Base-by-base conservation (phyloP, 495 filamentous ascomycete species). In the Daldinia bambusicola region DNA sequence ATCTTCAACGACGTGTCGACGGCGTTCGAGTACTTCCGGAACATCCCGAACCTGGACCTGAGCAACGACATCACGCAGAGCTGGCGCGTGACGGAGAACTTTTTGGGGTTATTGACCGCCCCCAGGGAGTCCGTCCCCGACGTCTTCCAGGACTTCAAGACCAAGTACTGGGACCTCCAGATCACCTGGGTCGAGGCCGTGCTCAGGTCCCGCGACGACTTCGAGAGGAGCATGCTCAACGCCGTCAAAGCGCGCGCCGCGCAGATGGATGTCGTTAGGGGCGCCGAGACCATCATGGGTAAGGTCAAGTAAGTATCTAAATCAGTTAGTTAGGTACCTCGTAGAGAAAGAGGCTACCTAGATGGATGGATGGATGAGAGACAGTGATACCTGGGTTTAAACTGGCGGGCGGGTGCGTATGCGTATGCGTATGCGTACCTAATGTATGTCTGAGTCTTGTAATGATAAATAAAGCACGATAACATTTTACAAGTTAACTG, bases 101-200 rank as follows among this genome's bases (percentile, higher is more conserved):
- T 98, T 70, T 83, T 93, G 20, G 84, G 85, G 5, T 79, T 99
- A 66, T 83, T 99, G 12, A 87, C 89, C 34, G 83, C 88, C 0
- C 91, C 95, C 26, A 99, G 95, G 82, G 83, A 88, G 6, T 79
- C 78, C 14, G 79, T 98, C 5, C 88, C 92, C 3, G 86, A 88
- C 31, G 89, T 92, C 6, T 98, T 97, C 71, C 92, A 91, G 71
- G 81, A 83, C 14, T 93, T 98, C 80, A 97, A 97, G 83, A 78
- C 81, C 36, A 84, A 89, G 63, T 97, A 97, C 76, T 98, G 94
- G 95, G 95, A 99, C 80, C 83, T 97, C 75, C 93, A 95, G 80
- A 88, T 97, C 57, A 90, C 89, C 31, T 99, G 95, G 95, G 94
- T 98, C n/a, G 95, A 99, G 83, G 89, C 91, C 18, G 95, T 97